Base-by-base conservation (phyloP, 2,329 filamentous ascomycete genomes). In the Ascochyta lentis region DNA sequence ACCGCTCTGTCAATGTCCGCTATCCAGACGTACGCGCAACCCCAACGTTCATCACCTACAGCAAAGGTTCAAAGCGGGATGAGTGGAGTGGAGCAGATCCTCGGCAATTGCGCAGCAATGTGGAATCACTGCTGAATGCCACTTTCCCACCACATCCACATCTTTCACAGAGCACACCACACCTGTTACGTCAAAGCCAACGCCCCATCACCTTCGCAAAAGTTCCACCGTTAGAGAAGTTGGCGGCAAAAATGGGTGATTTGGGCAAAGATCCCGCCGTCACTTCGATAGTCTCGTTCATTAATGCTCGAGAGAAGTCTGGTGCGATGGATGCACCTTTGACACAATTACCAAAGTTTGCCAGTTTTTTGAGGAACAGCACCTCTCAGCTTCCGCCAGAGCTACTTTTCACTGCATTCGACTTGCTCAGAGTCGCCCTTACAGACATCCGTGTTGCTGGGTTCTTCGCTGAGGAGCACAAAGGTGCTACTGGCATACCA, bases 21-120 rank as follows among this genome's bases (percentile, higher is more conserved):
- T 71, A 64, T 19, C 66, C 70, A 70, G 78, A 81, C 1, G 84
- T 97, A 47, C 83, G 85, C 2, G 89, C 89, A 4, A 96, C 93
- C 0, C 94, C 94, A 0, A 96, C 93, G 0, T 96, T 98, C 69
- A 85, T 95, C 68, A 94, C 92, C 0, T 96, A 93, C 69, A 77
- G 94, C 8, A 88, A 84, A 48, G 92, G 92, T 1, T 77, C 88
- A 56, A 86, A 94, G 70, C 84, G 91, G 44, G 88, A 92, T 59
- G 84, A 89, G 63, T 98, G 93, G 93, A 84, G 83, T 45, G 92
- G 92, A 1, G 91, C 90, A 0, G 88, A 93, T 67, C 82, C 85
- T 3, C 80, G 81, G 12, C 81, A 86, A 15, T 80, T 98, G 13
- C 84, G 85, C 48, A 84, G 84, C 15, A 95, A 92, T 56, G 82